Evolutionary conservation across 495 filamentous ascomycete genomes (phyloP), one percentile per base, ranked within the genome.

Genomic region (Peziza echinospora): DNA sequence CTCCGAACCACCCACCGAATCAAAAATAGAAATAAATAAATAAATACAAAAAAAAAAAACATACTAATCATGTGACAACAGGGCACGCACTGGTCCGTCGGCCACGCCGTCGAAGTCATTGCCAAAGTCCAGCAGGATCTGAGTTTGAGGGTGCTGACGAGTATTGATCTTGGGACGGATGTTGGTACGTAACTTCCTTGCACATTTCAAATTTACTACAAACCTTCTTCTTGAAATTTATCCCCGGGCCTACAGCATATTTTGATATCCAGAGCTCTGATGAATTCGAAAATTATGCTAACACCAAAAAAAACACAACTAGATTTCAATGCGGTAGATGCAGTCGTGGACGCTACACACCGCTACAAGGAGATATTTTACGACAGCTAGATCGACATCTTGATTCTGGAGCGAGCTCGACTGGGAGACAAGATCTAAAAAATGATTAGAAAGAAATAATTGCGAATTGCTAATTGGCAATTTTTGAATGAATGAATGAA

Each of bases 301-400:
- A 28, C 22, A 7, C 21, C 23, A 24, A 17, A 41, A 49, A 24
- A 50, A 41, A 19, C 41, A 58, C 54, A 62, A 63, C 64, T 16
- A 91, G 86, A 96, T 66, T 86, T 77, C 61, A 71, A 69, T 50
- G 71, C 84, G 44, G 78, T 78, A 41, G 80, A 87, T 46, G 73
- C 78, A 0, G 77, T 94, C 5, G 86, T 93, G 10, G 80, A 93
- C 53, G 75, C 77, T n/a, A 85, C 83, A 9, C 89, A 94, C 64
- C 71, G 76, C 45, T 75, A 83, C 56, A 85, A 81, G 39, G 47
- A 43, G 13, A n/a, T 48, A 2, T 48, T 48, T 21, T 46, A 26
- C 42, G 21, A 44, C 16, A 44, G 42, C 7, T 22, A 22, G 22
- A n/a, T n/a, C n/a, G n/a, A n/a, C n/a, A n/a, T n/a, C n/a, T n/a